phyloP scores from a whole-genome alignment of 2,329 filamentous ascomycete genomes.

The Aspergillaceae sp. region DNA sequence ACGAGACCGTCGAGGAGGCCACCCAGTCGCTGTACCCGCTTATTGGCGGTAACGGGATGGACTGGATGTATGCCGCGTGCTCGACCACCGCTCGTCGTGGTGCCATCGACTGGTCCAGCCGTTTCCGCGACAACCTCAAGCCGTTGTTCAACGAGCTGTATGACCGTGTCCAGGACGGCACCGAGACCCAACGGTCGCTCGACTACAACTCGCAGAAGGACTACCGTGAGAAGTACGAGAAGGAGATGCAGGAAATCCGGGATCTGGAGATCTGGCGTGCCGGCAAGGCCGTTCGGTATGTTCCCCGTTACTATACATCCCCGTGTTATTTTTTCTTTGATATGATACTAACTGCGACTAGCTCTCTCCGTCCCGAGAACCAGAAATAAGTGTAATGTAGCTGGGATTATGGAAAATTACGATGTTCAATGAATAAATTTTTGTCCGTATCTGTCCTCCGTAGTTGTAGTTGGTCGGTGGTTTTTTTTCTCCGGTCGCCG shows the following conservation, averaged over 20 bases:
- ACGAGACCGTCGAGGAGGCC: constrained; percentile 99
- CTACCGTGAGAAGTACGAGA: constrained; percentile 95
- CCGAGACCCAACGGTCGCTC: constrained; percentile 91
- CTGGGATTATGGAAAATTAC: constrained; percentile 25
- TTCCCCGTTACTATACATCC: constrained; percentile 6
- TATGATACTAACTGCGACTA: constrained; percentile 21
- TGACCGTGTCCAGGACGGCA: constrained; percentile 80
- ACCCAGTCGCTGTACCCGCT: constrained; percentile 97
- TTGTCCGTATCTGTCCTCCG: too few relatives aligned
- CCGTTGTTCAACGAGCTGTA: constrained; percentile 98
- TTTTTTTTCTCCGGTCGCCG: too few relatives aligned
- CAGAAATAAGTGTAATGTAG: constrained; percentile 53
- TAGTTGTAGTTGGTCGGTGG: too few relatives aligned
- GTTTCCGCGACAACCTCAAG: constrained; percentile 98
- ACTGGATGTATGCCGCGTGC: constrained; percentile 99
- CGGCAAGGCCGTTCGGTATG: constrained; percentile 88
- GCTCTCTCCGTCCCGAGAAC: constrained; percentile 77
- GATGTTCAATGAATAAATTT: constrained; percentile 23
- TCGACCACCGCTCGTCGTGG: constrained; percentile 96
- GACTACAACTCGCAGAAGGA: constrained; percentile 94
- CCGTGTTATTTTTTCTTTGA: too few relatives aligned
- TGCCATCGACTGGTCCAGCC: constrained; percentile 95
- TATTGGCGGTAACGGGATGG: constrained; percentile 96
- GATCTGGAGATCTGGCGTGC: constrained; percentile 98
- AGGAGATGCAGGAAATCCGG: constrained; percentile 98